A percentile compares a stretch with the other conserved stretches of the same genome.
Conservation (phyloP, 768 basidiomycete species). For the Dentipellis sp. region DNA sequence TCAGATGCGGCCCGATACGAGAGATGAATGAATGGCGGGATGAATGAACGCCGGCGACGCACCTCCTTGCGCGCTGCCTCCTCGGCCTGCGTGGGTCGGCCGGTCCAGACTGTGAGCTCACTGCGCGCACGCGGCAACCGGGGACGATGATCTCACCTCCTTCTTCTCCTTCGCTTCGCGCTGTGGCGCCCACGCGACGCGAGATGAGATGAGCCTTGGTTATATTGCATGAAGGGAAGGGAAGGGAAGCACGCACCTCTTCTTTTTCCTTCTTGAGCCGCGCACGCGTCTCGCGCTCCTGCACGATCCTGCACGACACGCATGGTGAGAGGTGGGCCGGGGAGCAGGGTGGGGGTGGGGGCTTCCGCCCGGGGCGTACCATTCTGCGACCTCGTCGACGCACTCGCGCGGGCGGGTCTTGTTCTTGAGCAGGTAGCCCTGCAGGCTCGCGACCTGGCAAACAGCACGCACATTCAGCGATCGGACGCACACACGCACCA, state of each 20-base stretch:
- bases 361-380: conserved; percentile 31
- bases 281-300: conserved; percentile 77
- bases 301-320: conserved; percentile 35
- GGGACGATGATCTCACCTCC: conserved; percentile 31
- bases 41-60: conserved; percentile 5
- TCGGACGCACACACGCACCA: neutral
- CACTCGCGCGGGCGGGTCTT: conserved; percentile 85
- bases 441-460: conserved; percentile 65
- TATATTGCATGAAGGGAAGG: neutral
- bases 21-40: neutral
- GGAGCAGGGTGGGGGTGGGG: neutral
- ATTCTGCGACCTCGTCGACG: conserved; percentile 70
- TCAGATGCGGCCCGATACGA: neutral
- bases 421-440: conserved; percentile 83
- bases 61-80: conserved; percentile 60
- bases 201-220: neutral
- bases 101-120: conserved; percentile 1
- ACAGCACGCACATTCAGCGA: conserved; percentile 3
- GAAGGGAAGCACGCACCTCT: conserved; percentile 27
- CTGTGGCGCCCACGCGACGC: conserved; percentile 27
- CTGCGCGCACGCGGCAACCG: neutral
- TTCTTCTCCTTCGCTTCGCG: conserved; percentile 76
- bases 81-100: conserved; percentile 41
- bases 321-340: conserved; percentile 3
- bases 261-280: conserved; percentile 78